A percentile compares a stretch with the other conserved stretches of the same genome.
Evolutionary conservation across 345 rosid species (phyloP).

Genomic region (Kernera saxatilis): DNA sequence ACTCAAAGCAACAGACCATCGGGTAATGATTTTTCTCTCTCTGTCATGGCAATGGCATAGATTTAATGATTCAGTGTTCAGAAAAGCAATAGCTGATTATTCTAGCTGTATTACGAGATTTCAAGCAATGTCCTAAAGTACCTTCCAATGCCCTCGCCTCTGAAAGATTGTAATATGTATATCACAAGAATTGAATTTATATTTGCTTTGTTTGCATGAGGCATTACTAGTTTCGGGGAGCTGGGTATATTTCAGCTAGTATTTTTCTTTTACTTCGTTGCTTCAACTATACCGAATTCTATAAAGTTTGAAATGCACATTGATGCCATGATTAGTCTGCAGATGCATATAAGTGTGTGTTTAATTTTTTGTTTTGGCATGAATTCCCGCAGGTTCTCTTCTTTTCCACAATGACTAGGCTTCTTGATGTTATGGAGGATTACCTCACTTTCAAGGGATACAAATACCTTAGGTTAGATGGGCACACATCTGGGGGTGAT

Average conservation of each 20-base stretch:
- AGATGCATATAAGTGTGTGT: not conserved
- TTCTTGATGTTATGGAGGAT: slow-evolving; percentile 95
- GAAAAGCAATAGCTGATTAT: not conserved
- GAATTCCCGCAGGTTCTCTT: slow-evolving; percentile 61
- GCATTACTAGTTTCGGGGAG: not conserved
- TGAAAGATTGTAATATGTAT: not conserved
- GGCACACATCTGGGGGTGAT: slow-evolving; percentile 88
- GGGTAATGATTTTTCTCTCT: slow-evolving; percentile 47
- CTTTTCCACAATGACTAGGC: slow-evolving; percentile 97
- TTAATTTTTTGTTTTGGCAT: not conserved
- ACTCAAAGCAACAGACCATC: slow-evolving; percentile 86
- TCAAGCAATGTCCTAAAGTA: not conserved
- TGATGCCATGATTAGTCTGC: not conserved
- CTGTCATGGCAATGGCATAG: not conserved
- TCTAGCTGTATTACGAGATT: not conserved
- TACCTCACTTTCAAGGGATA: slow-evolving; percentile 69
- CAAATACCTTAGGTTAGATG: slow-evolving; percentile 83
- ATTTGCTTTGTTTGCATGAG: not conserved
- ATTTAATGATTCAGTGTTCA: not conserved
- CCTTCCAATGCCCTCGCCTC: not conserved
- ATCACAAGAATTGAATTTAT: not conserved
- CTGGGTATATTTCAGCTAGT: not conserved
- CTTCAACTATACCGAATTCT: not conserved
- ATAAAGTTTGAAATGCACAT: not conserved
- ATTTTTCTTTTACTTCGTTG: not conserved